Percentiles rank a stretch among this genome's conserved stretches.
Evolutionary conservation across 192 early-diverging fungal genomes (phyloP).

Genomic region (Backusella westeae): DNA sequence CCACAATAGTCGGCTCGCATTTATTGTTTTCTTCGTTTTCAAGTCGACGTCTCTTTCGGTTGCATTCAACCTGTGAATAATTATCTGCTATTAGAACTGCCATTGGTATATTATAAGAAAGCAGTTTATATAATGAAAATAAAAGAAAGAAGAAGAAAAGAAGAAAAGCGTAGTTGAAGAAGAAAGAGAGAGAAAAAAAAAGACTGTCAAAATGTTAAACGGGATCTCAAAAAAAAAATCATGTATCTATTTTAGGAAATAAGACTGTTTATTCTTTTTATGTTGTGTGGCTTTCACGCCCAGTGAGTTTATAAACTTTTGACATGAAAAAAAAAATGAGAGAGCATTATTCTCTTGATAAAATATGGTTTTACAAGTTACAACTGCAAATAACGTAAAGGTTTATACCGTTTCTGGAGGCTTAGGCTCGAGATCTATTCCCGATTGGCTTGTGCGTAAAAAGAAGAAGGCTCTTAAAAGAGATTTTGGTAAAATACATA

Average conservation of each 20-base stretch:
- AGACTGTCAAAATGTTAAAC: not conserved
- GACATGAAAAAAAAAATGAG: not conserved
- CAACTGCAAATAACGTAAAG: constrained; percentile 92
- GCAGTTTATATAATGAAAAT: not conserved
- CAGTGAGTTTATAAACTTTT: not conserved
- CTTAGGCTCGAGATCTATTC: constrained; percentile 77
- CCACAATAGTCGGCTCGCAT: not conserved
- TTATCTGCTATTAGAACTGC: not conserved
- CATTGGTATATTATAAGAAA: constrained; percentile 10
- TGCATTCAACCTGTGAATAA: not conserved
- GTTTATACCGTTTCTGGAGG: constrained; percentile 81
- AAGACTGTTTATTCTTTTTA: constrained; percentile 14
- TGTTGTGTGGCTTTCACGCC: not conserved
- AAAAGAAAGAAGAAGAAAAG: constrained; percentile 1
- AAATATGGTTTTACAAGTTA: constrained; percentile 75
- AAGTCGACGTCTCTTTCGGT: constrained; percentile 12
- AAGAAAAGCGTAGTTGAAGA: not conserved
- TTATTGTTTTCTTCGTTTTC: not conserved
- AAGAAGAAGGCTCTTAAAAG: constrained; percentile 87
- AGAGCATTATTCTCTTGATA: not conserved
- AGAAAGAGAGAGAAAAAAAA: not conserved
- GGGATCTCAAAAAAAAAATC: not conserved
- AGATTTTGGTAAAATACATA: constrained; percentile 65
- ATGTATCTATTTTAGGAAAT: not conserved
- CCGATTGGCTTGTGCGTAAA: constrained; percentile 90